Evolutionary conservation across 75 land plant species (phyloP).

Genomic region (Selaginella tamariscina): DNA sequence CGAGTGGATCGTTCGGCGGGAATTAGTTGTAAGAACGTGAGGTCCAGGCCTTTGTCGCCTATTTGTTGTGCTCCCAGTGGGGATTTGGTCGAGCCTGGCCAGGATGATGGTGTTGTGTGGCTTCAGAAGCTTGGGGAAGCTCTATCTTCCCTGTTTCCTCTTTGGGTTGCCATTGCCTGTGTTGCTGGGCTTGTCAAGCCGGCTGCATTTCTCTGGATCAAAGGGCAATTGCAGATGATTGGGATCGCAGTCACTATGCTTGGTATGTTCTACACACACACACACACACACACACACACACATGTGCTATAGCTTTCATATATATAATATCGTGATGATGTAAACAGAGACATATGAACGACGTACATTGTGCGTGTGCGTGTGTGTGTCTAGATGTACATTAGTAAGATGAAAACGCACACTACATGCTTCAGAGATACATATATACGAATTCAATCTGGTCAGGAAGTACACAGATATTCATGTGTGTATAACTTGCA

Average conservation of each 20-base stretch:
- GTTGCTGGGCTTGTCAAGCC: constrained; percentile 42
- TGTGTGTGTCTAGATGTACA: too few relatives aligned
- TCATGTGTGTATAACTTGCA: too few relatives aligned
- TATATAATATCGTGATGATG: too few relatives aligned
- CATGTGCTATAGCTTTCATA: too few relatives aligned
- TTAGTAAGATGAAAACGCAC: too few relatives aligned
- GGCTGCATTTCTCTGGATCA: constrained; percentile 43
- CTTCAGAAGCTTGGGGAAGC: constrained; percentile 29
- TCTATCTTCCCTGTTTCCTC: constrained; percentile 62
- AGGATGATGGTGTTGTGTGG: not conserved
- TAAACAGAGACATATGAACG: too few relatives aligned
- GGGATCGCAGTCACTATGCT: constrained; percentile 76
- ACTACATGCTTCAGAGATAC: too few relatives aligned
- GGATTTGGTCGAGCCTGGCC: not conserved
- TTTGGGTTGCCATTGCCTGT: constrained; percentile 70
- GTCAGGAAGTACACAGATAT: too few relatives aligned
- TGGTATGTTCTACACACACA: constrained; percentile 33
- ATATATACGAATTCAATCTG: too few relatives aligned
- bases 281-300: too few relatives aligned
- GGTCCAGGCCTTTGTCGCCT: not conserved
- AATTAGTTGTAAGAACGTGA: not conserved
- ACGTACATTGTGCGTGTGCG: too few relatives aligned
- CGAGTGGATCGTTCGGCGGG: not conserved
- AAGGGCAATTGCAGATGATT: constrained; percentile 39
- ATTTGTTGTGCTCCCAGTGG: too few relatives aligned